Percentiles rank a stretch among this genome's conserved stretches.
Conservation (phyloP, 306 rosid species). For the Cicer pinnatifidum region DNA sequence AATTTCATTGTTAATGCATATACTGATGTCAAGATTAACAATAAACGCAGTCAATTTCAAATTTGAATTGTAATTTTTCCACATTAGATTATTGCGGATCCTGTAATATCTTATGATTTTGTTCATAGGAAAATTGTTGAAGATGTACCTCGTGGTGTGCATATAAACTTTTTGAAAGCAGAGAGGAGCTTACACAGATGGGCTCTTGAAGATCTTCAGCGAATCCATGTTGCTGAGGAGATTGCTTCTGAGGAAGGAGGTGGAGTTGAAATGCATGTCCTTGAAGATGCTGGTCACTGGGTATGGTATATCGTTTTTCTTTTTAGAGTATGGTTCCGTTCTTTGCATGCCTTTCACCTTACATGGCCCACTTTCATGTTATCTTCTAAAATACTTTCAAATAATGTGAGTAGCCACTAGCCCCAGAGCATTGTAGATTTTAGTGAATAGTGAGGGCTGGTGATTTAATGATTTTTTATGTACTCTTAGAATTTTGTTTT, state of each 20-base stretch:
- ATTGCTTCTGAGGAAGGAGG: slow-evolving; percentile 90
- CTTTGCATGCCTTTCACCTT: slow-evolving; percentile 15
- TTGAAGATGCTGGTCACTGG: slow-evolving; percentile 99
- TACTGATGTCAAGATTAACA: slow-evolving; percentile 33
- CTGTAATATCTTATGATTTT: slow-evolving; percentile 23
- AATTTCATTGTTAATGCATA: slow-evolving; percentile 32
- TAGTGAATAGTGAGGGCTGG: neutral
- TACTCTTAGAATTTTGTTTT: neutral
- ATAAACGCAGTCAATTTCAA: slow-evolving; percentile 14
- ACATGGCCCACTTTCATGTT: neutral
- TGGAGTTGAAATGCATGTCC: slow-evolving; percentile 98
- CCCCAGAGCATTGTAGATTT: slow-evolving; percentile 1
- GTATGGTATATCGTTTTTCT: slow-evolving; percentile 42
- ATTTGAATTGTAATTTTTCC: slow-evolving; percentile 32
- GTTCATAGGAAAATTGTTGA: slow-evolving; percentile 82
- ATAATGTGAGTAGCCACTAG: slow-evolving; percentile 13
- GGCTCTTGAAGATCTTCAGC: slow-evolving; percentile 93
- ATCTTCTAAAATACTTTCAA: slow-evolving; percentile 29
- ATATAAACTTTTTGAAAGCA: slow-evolving; percentile 90
- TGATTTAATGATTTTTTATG: slow-evolving; percentile 1
- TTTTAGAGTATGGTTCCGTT: neutral
- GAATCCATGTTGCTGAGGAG: slow-evolving; percentile 94
- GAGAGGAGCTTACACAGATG: slow-evolving; percentile 98
- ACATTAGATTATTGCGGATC: slow-evolving; percentile 25
- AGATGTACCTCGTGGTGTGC: slow-evolving; percentile 95